Base-by-base conservation (phyloP, 164 flowering plant species). In the Piper betle region DNA sequence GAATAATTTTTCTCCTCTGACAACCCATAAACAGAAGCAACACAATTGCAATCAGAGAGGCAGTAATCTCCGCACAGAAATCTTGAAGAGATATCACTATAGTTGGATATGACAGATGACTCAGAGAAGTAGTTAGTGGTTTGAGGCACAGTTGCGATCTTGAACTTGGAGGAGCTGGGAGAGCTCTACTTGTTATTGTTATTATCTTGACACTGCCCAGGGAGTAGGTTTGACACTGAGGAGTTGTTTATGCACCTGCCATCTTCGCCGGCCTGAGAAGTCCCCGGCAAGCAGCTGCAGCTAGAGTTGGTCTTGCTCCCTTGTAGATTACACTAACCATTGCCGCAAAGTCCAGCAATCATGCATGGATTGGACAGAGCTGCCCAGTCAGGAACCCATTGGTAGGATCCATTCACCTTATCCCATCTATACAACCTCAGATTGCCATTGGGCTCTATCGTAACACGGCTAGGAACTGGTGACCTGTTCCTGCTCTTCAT, bases 371-470 rank as follows among this genome's bases (percentile, higher is more conserved):
- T 89, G 7, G 96, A 84, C 7, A 86, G 84, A 0, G 97, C 88
- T 1, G 97, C 98, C 97, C 97, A 89, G 39, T 93, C 94, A 0
- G 94, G 64, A 9, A 84, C 88, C 98, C 97, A 89, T 52, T 81
- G 87, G 39, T 79, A 72, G 0, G 92, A 79, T 7, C 91, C 88
- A 62, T 87, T 87, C 0, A 82, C 74, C 50, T 82, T 73, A 58
- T 86, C 94, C 90, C 94, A 89, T 52, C 82, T 59, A 53, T 89
- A 89, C 55, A 87, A 46, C 7, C 97, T 71, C 16, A 93, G 53
- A 59, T 87, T 93, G 48, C 97, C 98, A 63, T 87, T 89, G 5
- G 60, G 64, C 73, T 87, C 98, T 0, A 93, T 75, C 0, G 75
- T 77, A 54, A 92, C 39, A 41, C 96, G 65, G 40, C 90, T 68